These are phyloP conservation scores for Rutstroemia sp. DNA, from an alignment of 2,329 filamentous ascomycete species.

Conservation along the genomic window DNA sequence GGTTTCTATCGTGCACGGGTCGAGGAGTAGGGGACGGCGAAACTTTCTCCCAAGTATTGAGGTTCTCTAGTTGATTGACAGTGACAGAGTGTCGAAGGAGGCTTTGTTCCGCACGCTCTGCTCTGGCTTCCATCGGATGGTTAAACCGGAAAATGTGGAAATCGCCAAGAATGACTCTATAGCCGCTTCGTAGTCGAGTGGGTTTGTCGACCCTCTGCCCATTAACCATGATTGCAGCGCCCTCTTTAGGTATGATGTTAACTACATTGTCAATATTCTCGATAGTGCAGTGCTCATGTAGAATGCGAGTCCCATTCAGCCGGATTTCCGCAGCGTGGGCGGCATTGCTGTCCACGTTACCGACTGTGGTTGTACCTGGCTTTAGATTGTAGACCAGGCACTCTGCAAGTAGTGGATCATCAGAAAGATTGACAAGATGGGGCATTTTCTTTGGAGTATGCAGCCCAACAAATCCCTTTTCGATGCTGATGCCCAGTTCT, in stretches of 20 bases:
- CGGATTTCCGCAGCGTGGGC: constrained; percentile 77
- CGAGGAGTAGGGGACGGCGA: constrained; percentile 55
- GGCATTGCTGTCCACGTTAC: constrained; percentile 80
- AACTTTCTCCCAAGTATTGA: constrained; percentile 47
- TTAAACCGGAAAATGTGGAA: constrained; percentile 99
- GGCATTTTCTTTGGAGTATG: constrained; percentile 99
- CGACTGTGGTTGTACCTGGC: constrained; percentile 86
- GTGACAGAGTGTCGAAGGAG: constrained; percentile 76
- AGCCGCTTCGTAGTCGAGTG: constrained; percentile 81
- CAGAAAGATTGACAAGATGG: constrained; percentile 95
- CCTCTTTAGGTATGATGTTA: constrained; percentile 81
- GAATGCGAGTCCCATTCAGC: constrained; percentile 86
- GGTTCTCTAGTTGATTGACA: constrained; percentile 49
- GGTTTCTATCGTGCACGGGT: constrained; percentile 67
- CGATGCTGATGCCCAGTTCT: constrained; percentile 96
- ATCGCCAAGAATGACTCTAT: constrained; percentile 90
- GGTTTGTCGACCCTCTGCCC: constrained; percentile 83
- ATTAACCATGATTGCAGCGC: constrained; percentile 98
- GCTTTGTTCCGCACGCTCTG: constrained; percentile 83
- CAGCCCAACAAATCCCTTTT: constrained; percentile 93
- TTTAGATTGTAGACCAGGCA: constrained; percentile 98
- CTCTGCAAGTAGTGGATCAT: constrained; percentile 86
- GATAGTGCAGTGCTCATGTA: constrained; percentile 88
- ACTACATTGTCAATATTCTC: constrained; percentile 87
- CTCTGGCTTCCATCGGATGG: constrained; percentile 89